Conservation (phyloP, 257 asterid species). For the Nicotiana attenuata region DNA sequence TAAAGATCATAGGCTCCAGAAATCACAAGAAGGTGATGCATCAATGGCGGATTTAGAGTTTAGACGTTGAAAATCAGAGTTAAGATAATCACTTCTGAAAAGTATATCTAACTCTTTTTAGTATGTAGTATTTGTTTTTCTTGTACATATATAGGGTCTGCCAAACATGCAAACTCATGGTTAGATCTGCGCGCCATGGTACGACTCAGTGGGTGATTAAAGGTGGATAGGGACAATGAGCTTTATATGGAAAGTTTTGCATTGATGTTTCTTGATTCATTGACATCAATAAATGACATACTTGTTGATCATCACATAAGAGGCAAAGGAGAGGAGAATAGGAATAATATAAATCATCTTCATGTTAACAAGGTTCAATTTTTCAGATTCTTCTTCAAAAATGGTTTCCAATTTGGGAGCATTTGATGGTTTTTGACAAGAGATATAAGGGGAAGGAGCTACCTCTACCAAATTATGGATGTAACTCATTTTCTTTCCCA, state of each 20-base stretch:
- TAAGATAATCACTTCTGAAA: too few species aligned
- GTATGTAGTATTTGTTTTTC: too few species aligned
- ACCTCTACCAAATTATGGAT: slow-evolving; percentile 41
- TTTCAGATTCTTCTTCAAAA: slow-evolving; percentile 41
- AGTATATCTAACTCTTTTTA: too few species aligned
- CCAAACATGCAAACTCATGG: too few species aligned
- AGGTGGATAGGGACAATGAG: too few species aligned
- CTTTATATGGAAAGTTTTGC: too few species aligned
- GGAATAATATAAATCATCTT: slow-evolving; percentile 31
- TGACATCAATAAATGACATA: not conserved
- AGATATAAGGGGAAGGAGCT: slow-evolving; percentile 48
- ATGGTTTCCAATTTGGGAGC: slow-evolving; percentile 53
- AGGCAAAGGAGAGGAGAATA: slow-evolving; percentile 25
- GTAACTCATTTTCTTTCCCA: slow-evolving; percentile 39
- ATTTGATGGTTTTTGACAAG: slow-evolving; percentile 35
- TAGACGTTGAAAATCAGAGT: too few species aligned
- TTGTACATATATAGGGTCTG: too few species aligned
- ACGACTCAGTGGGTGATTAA: not conserved
- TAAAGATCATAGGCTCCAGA: too few species aligned
- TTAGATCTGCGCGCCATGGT: not conserved
- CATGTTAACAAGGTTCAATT: slow-evolving; percentile 16
- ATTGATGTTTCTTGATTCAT: not conserved
- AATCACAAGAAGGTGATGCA: too few species aligned
- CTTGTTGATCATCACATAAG: slow-evolving; percentile 37
- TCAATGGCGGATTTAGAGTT: too few species aligned